Evolutionary conservation across 2,329 filamentous ascomycete genomes (phyloP), one percentile per base, ranked within the genome.

Genomic region (Calonectria leucothoes): DNA sequence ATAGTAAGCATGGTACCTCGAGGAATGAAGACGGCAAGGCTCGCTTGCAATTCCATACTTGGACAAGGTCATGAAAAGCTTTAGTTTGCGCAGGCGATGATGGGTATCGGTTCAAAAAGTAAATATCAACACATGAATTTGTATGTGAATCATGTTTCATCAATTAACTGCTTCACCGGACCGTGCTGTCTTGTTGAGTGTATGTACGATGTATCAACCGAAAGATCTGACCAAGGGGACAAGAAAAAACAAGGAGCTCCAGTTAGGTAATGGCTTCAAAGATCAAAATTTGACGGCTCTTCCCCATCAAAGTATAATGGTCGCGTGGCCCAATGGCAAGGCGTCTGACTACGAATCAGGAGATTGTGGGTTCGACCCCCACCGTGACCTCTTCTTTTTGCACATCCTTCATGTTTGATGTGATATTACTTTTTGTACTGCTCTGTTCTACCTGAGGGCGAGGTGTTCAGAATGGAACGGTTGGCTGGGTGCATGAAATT

Each of bases 291-390:
- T 23, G 3, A 10, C n/a, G 20, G 6, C 1, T 11, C 3, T 23
- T 15, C 42, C 23, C n/a, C 8, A 45, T 10, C 42, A n/a, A 23
- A 23, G n/a, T 5, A 45, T 12, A 45, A 45, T 6, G 70, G 70
- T 72, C 70, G 70, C 78, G 78, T 80, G 78, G 78, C 78, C 78
- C 77, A 81, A 81, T 81, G 79, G 80, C 80, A 81, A 80, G 80
- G 80, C 80, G 80, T 81, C 80, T 81, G 80, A 81, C 80, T 81
- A 81, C 80, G 80, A 81, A 81, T 81, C 80, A 81, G 80, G 79
- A 81, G 80, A 81, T 81, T 77, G 75, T 79, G 78, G 80, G 80
- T 81, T 81, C 80, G 80, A 81, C 74, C 80, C 80, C 80, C 75
- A 76, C 66, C 76, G 72, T 77, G 77, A 78, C 70, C 70, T 72